phyloP scores from a whole-genome alignment of 441 rosid genomes.

The Erysimum cheiri region DNA sequence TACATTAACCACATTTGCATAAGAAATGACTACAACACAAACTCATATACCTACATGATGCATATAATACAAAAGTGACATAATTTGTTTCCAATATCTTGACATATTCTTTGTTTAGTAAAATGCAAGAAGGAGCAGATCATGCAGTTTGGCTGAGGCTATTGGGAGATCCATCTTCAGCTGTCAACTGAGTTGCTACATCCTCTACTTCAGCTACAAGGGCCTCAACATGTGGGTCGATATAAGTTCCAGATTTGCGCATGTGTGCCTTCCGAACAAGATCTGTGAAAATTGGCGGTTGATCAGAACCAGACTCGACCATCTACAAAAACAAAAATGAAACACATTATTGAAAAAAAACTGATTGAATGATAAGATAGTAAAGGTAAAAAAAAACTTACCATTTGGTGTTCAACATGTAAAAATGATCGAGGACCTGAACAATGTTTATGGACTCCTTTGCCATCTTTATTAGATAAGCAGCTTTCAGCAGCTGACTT shows the following conservation, averaged over 20 bases:
- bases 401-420: too few species aligned
- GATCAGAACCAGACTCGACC: neutral
- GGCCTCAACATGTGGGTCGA: neutral
- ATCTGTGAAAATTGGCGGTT: neutral
- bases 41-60: too few species aligned
- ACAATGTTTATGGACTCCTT: too few species aligned
- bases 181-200: neutral
- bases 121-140: neutral
- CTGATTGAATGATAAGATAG: too few species aligned
- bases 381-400: too few species aligned
- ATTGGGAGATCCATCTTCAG: neutral
- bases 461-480: too few species aligned
- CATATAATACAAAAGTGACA: neutral
- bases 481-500: too few species aligned
- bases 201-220: neutral
- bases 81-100: neutral
- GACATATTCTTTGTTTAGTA: neutral
- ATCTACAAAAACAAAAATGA: neutral
- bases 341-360: too few species aligned
- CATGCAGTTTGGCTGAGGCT: neutral
- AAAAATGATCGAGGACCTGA: too few species aligned
- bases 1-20: too few species aligned
- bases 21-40: too few species aligned
- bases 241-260: neutral
- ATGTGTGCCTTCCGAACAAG: neutral